Evolutionary conservation across 2,329 filamentous ascomycete species (phyloP).

Genomic region (Xylaria hypoxylon): DNA sequence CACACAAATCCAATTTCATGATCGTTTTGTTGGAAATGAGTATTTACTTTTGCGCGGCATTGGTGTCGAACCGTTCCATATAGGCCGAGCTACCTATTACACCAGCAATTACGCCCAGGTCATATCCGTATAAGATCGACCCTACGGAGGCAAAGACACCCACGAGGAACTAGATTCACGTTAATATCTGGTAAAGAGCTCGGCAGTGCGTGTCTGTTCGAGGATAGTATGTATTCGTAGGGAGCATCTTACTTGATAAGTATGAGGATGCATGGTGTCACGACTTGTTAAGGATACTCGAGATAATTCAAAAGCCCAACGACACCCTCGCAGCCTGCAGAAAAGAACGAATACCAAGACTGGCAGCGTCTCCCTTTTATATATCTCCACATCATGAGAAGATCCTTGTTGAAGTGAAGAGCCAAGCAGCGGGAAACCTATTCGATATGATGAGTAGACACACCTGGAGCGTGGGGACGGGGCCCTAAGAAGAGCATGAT

Average conservation of each 20-base stretch:
- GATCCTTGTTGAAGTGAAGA: conserved; percentile 10
- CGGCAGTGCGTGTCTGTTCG: background rate
- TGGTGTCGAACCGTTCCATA: conserved; percentile 54
- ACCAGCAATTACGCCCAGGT: conserved; percentile 65
- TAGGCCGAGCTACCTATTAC: conserved; percentile 64
- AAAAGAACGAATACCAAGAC: background rate
- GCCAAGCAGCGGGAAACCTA: conserved; percentile 27
- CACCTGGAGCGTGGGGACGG: background rate
- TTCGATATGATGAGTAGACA: conserved; percentile 13
- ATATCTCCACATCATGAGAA: conserved; percentile 27
- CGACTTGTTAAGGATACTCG: background rate
- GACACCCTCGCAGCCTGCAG: conserved; percentile 15
- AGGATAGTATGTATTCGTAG: background rate
- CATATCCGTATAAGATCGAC: conserved; percentile 67
- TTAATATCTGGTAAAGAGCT: background rate
- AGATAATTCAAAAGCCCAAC: conserved; percentile 8
- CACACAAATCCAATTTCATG: background rate
- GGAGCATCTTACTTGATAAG: conserved; percentile 46
- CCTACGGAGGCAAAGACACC: conserved; percentile 67
- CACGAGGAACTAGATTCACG: conserved; percentile 59
- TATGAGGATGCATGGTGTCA: conserved; percentile 48
- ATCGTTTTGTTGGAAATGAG: background rate
- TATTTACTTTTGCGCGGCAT: conserved; percentile 54
- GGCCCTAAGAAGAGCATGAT: background rate
- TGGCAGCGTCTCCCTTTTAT: conserved; percentile 29